These are phyloP conservation scores for Russula dissimulans DNA, from an alignment of 768 basidiomycete genomes.

Conservation along the genomic window DNA sequence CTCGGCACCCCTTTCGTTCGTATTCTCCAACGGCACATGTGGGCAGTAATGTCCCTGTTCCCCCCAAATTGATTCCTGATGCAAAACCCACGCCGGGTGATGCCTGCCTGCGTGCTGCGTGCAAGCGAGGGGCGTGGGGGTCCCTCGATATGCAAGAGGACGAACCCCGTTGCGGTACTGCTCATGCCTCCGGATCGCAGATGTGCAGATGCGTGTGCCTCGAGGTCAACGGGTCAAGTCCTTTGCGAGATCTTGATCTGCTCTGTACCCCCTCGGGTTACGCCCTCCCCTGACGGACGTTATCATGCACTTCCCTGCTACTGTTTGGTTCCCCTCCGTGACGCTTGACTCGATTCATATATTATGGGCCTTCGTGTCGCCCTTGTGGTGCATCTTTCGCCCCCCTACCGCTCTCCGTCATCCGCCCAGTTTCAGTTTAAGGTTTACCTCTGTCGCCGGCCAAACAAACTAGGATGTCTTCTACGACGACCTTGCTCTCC, in stretches of 20 bases:
- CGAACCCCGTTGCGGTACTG: slow-evolving; percentile 7
- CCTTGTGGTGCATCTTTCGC: background rate
- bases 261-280: background rate
- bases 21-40: background rate
- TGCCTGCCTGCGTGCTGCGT: background rate
- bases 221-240: background rate
- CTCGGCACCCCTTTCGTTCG: background rate
- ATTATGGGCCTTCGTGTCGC: background rate
- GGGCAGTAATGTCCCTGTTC: background rate
- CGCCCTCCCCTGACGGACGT: slow-evolving; percentile 12
- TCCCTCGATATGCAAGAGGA: background rate
- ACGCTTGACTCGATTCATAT: slow-evolving; percentile 3
- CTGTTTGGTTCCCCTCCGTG: background rate
- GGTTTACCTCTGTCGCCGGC: background rate
- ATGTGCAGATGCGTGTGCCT: background rate
- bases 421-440: background rate
- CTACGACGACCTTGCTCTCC: slow-evolving; percentile 4
- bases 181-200: background rate
- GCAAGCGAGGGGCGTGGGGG: background rate
- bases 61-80: background rate
- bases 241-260: slow-evolving; percentile 1
- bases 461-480: background rate
- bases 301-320: slow-evolving; percentile 5
- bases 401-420: background rate
- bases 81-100: background rate